These are phyloP conservation scores for Rhododendron mucronatum DNA, from an alignment of 148 eudicot species.

Conservation along the genomic window DNA sequence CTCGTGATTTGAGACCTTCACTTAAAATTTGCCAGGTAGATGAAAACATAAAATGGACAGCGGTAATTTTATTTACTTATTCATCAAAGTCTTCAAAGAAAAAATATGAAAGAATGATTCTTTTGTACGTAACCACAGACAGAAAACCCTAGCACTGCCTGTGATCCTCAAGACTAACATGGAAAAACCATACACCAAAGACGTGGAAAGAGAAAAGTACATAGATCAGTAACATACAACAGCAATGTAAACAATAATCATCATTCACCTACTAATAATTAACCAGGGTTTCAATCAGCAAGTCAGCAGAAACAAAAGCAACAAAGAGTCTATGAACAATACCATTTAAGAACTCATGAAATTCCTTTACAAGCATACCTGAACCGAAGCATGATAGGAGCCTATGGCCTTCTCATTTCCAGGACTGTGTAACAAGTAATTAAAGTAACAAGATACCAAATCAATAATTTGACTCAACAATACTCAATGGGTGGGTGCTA, in stretches of 20 bases:
- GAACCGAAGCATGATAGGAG: slow-evolving; percentile 73
- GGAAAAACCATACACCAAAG: background rate
- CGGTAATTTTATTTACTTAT: background rate
- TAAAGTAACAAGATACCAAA: background rate
- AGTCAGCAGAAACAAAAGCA: background rate
- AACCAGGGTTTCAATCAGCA: background rate
- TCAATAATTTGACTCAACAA: background rate
- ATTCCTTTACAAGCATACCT: slow-evolving; percentile 40
- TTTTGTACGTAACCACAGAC: background rate
- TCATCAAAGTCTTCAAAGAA: background rate
- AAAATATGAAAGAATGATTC: background rate
- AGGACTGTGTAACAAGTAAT: slow-evolving; percentile 28
- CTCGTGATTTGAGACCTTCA: background rate
- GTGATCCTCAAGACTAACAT: background rate
- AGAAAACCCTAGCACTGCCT: background rate
- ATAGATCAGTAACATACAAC: background rate
- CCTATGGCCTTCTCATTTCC: slow-evolving; percentile 65
- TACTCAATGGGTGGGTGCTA: background rate
- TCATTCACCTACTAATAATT: background rate
- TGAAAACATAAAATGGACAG: background rate
- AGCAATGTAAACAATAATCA: background rate
- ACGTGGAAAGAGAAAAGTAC: background rate
- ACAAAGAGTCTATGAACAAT: background rate
- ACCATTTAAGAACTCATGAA: background rate
- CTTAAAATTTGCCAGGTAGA: background rate